A percentile compares a stretch with the other conserved stretches of the same genome.
Evolutionary conservation across 768 basidiomycete species (phyloP).

Genomic region (Lentinula detonsa): DNA sequence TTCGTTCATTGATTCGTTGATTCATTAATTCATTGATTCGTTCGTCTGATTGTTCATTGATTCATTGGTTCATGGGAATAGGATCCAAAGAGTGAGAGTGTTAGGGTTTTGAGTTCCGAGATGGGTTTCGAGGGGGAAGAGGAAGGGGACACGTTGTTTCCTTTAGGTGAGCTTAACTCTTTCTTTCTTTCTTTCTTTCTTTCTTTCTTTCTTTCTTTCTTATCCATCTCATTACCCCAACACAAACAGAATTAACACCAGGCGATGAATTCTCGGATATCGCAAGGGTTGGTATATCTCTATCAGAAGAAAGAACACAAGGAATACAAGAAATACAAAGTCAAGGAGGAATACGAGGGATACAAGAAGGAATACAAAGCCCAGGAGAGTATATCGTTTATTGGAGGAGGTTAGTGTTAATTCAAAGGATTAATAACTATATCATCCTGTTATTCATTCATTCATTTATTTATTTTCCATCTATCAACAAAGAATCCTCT

Average conservation of each 20-base stretch:
- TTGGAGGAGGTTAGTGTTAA: conserved; percentile 54
- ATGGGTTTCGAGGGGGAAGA: conserved; percentile 36
- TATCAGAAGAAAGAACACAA: too few species aligned
- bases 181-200: background rate
- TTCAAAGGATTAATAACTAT: background rate
- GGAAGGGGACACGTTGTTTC: conserved; percentile 25
- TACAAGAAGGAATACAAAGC: conserved; percentile 25
- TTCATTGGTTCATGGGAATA: background rate
- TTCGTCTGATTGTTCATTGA: background rate
- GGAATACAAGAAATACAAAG: too few species aligned
- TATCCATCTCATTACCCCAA: too few species aligned
- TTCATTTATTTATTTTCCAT: background rate
- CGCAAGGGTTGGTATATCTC: too few species aligned
- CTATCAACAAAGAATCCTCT: conserved; percentile 32
- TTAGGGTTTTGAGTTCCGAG: conserved; percentile 36
- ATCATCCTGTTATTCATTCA: background rate
- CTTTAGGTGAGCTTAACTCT: conserved; percentile 32
- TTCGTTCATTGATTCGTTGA: too few species aligned
- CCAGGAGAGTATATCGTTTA: conserved; percentile 55
- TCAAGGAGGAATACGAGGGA: too few species aligned
- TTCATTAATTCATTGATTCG: background rate
- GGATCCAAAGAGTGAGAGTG: background rate
- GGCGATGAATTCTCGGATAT: conserved; percentile 27
- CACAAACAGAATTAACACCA: conserved; percentile 45
- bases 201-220: background rate